Percentiles rank a stretch among this genome's conserved stretches.
Conservation (phyloP, 2,329 filamentous ascomycete species). For the Diaporthe australafricana region DNA sequence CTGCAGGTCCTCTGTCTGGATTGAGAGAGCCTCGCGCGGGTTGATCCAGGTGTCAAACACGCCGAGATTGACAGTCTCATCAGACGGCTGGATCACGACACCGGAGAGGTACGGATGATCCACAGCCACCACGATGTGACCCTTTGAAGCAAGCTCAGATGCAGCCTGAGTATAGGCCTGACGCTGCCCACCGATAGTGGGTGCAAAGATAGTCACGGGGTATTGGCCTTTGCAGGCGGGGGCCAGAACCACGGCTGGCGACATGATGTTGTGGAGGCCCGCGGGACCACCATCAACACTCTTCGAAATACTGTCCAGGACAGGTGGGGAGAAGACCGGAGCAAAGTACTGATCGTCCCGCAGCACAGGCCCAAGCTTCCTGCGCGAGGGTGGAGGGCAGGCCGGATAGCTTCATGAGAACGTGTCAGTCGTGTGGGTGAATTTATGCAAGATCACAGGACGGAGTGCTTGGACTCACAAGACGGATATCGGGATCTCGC, state of each 20-base stretch:
- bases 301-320: conserved; percentile 17
- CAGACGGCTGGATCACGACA: neutral
- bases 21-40: neutral
- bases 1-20: conserved; percentile 7
- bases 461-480: conserved; percentile 21
- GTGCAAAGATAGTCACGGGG: conserved; percentile 28
- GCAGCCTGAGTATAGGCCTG: conserved; percentile 35
- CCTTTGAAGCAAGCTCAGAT: conserved; percentile 29
- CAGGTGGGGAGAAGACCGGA: conserved; percentile 22
- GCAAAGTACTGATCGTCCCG: neutral
- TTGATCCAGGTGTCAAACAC: neutral
- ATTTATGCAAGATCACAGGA: neutral
- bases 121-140: conserved; percentile 29
- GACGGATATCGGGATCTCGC: conserved; percentile 23
- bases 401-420: conserved; percentile 30
- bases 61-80: neutral
- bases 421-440: conserved; percentile 1
- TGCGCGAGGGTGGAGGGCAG: neutral
- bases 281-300: neutral
- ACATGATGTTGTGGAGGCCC: conserved; percentile 32
- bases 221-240: conserved; percentile 25
- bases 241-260: conserved; percentile 5
- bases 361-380: neutral
- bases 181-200: conserved; percentile 30
- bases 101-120: conserved; percentile 31